phyloP scores from a whole-genome alignment of 495 filamentous ascomycete genomes.

The Copromyces sp. region DNA sequence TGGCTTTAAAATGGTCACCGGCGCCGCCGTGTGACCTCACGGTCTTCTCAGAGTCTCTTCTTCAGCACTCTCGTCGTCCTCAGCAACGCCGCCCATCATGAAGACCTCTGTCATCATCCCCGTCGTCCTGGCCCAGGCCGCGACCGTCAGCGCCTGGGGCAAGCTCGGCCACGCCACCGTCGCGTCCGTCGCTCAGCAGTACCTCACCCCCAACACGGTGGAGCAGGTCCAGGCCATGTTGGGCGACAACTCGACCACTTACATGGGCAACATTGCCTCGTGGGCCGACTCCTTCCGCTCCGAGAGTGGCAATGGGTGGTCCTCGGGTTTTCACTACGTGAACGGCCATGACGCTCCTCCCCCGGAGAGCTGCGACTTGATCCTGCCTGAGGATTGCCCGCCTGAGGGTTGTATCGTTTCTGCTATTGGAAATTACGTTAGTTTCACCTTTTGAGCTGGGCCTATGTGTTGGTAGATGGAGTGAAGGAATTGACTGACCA shows the following conservation, averaged over 20 bases:
- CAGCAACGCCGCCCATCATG: neutral
- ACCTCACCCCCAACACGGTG: conserved; percentile 33
- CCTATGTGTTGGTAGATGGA: neutral
- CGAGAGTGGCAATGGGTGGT: conserved; percentile 44
- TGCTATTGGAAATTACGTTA: conserved; percentile 52
- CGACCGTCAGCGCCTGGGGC: conserved; percentile 38
- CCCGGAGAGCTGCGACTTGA: conserved; percentile 46
- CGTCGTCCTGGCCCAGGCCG: neutral
- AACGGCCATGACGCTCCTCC: conserved; percentile 53
- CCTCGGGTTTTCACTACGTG: conserved; percentile 48
- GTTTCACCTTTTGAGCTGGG: neutral
- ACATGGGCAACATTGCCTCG: conserved; percentile 48
- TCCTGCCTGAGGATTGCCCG: conserved; percentile 48
- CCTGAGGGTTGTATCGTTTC: conserved; percentile 46
- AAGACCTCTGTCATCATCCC: neutral
- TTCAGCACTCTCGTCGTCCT: neutral
- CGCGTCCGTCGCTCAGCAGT: conserved; percentile 44
- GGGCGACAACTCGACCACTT: conserved; percentile 37
- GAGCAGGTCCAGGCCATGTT: conserved; percentile 40
- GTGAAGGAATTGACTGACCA: neutral
- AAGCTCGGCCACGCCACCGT: conserved; percentile 49
- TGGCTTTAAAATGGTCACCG: neutral
- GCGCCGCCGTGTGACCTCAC: neutral
- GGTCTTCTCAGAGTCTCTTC: neutral
- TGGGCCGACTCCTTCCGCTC: conserved; percentile 53